A percentile compares a stretch with the other conserved stretches of the same genome.
Evolutionary conservation across 1,284 basidiomycete species (phyloP).

Genomic region (Fomitopsis betulina): DNA sequence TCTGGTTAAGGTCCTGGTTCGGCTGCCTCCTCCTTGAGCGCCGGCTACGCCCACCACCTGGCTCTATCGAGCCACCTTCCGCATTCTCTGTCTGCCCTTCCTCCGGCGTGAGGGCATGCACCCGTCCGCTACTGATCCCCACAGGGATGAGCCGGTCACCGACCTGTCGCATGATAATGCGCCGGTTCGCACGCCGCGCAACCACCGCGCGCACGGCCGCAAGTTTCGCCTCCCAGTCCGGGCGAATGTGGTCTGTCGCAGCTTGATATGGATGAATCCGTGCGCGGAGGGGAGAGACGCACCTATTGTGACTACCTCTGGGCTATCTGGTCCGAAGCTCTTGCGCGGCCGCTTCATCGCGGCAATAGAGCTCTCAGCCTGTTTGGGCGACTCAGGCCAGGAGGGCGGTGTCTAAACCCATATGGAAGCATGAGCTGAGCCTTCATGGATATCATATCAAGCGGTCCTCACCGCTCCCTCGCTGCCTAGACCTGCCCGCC

Average conservation of each 20-base stretch:
- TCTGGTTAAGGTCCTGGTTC: slow-evolving; percentile 47
- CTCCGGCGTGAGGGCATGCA: slow-evolving; percentile 64
- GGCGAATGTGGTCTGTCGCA: slow-evolving; percentile 79
- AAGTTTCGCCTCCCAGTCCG: slow-evolving; percentile 92
- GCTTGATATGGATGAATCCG: slow-evolving; percentile 6
- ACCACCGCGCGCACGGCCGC: slow-evolving; percentile 87
- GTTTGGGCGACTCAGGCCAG: slow-evolving; percentile 49
- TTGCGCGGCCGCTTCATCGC: slow-evolving; percentile 74
- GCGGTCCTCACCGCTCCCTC: slow-evolving; percentile 55
- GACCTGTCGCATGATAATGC: slow-evolving; percentile 98
- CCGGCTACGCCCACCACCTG: slow-evolving; percentile 35
- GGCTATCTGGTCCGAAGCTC: slow-evolving; percentile 70
- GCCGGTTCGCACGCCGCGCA: slow-evolving; percentile 84
- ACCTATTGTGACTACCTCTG: slow-evolving; percentile 91
- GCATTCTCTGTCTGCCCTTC: slow-evolving; percentile 40
- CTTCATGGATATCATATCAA: slow-evolving; percentile 1
- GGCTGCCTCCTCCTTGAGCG: slow-evolving; percentile 56
- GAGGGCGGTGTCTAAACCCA: slow-evolving; percentile 30
- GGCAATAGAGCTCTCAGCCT: slow-evolving; percentile 32
- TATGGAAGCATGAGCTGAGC: background rate
- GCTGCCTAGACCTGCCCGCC: slow-evolving; percentile 69
- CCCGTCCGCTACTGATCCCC: slow-evolving; percentile 82
- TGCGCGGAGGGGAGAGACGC: slow-evolving; percentile 17
- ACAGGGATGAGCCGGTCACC: slow-evolving; percentile 96
- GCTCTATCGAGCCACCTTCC: slow-evolving; percentile 29